phyloP scores from a whole-genome alignment of 768 basidiomycete genomes.

The Termitomyces titanicus region DNA sequence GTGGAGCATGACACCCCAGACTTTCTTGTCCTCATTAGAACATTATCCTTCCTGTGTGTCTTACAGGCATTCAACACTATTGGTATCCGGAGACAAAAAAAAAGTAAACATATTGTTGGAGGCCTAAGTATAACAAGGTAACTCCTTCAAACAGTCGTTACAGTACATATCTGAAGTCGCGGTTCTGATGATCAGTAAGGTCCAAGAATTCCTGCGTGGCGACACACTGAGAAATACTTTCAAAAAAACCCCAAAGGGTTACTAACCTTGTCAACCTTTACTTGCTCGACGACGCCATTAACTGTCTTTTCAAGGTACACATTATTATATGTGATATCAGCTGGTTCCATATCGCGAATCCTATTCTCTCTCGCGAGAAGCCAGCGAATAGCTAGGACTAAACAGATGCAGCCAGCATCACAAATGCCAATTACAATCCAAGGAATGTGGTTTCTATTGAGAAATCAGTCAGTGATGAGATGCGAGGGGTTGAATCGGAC shows the following conservation, averaged over 20 bases:
- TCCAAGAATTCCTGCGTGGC: constrained; percentile 59
- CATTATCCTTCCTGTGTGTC: too few species aligned
- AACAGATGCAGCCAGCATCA: constrained; percentile 47
- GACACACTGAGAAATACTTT: background rate
- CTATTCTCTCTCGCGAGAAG: constrained; percentile 59
- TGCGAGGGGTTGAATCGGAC: constrained; percentile 22
- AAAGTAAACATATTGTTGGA: too few species aligned
- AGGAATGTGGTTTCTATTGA: constrained; percentile 59
- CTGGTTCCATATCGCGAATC: constrained; percentile 55
- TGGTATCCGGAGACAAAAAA: too few species aligned
- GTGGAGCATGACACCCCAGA: too few species aligned
- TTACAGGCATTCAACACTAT: too few species aligned
- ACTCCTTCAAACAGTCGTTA: constrained; percentile 20
- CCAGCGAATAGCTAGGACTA: constrained; percentile 47
- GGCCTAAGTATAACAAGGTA: too few species aligned
- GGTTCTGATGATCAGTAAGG: constrained; percentile 67
- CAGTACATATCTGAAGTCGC: constrained; percentile 69
- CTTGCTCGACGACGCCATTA: constrained; percentile 48
- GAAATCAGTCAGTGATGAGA: background rate
- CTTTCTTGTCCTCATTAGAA: too few species aligned
- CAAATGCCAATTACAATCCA: constrained; percentile 75
- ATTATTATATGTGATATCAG: constrained; percentile 52
- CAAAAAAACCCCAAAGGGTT: background rate
- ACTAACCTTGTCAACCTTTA: constrained; percentile 63
- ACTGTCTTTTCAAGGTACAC: constrained; percentile 53